These are phyloP conservation scores for Fusarium sp. DNA, from an alignment of 2,329 filamentous ascomycete species.

Conservation along the genomic window DNA sequence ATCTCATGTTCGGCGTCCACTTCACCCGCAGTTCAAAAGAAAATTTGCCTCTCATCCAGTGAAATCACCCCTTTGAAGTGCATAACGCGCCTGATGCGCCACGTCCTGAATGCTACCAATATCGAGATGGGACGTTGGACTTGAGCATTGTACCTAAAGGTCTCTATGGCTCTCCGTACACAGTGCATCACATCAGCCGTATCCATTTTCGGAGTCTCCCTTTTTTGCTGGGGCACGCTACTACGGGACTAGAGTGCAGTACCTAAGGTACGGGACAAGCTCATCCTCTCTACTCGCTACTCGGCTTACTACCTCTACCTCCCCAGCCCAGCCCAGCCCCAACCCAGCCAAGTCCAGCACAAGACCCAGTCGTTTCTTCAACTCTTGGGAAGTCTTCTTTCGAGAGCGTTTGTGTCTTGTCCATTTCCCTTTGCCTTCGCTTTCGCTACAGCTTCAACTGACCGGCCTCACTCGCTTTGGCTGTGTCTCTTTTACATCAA, in stretches of 20 bases:
- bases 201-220: constrained; percentile 35
- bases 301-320: constrained; percentile 31
- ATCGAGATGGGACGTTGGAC: constrained; percentile 38
- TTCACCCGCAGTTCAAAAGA: not conserved
- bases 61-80: constrained; percentile 23
- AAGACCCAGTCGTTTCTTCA: constrained; percentile 42
- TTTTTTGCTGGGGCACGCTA: constrained; percentile 35
- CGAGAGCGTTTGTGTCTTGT: constrained; percentile 31
- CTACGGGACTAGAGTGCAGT: constrained; percentile 14
- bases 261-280: not conserved
- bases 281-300: not conserved
- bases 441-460: constrained; percentile 29
- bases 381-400: constrained; percentile 36
- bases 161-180: constrained; percentile 17
- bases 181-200: constrained; percentile 29
- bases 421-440: constrained; percentile 29
- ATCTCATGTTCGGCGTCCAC: not conserved
- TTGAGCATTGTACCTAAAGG: constrained; percentile 21
- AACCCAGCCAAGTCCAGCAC: constrained; percentile 22
- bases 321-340: constrained; percentile 9
- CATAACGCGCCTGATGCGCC: constrained; percentile 29
- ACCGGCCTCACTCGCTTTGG: constrained; percentile 68
- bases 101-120: constrained; percentile 32
- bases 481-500: constrained; percentile 49
- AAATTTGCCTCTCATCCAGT: not conserved